These are phyloP conservation scores for Monosporascus cannonballus DNA, from an alignment of 2,329 filamentous ascomycete genomes.

Conservation along the genomic window DNA sequence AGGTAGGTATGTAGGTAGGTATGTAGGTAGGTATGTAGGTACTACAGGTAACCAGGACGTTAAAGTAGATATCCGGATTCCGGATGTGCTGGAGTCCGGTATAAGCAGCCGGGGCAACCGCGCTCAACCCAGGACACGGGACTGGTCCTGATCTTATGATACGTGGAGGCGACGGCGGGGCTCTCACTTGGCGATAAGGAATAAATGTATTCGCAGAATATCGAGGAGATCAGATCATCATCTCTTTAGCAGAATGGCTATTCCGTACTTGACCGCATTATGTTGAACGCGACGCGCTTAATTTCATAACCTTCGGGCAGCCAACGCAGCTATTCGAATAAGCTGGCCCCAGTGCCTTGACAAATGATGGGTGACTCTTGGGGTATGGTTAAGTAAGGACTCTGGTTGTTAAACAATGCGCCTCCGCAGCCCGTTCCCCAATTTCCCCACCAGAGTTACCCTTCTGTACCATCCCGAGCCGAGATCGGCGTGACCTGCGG, in stretches of 20 bases:
- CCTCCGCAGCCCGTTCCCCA: no score
- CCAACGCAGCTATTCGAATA: no score
- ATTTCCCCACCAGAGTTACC: no score
- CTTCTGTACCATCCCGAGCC: no score
- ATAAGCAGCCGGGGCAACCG: not conserved
- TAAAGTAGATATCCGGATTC: not conserved
- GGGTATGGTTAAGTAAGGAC: no score
- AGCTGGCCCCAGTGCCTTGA: no score
- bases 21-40: not conserved
- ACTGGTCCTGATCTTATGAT: not conserved
- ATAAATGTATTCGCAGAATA: not conserved
- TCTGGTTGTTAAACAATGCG: no score
- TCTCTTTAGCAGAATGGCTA: not conserved
- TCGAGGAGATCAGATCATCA: not conserved
- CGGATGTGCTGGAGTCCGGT: not conserved
- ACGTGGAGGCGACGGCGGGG: not conserved
- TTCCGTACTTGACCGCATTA: no score
- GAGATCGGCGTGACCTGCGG: no score
- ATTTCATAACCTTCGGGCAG: no score
- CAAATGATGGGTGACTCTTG: no score
- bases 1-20: not conserved
- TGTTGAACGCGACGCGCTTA: no score
- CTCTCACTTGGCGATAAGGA: not conserved
- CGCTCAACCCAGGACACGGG: not conserved
- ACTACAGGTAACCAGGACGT: not conserved